Conservation (phyloP, 768 basidiomycete species). For the Daedaleopsis sinensis region DNA sequence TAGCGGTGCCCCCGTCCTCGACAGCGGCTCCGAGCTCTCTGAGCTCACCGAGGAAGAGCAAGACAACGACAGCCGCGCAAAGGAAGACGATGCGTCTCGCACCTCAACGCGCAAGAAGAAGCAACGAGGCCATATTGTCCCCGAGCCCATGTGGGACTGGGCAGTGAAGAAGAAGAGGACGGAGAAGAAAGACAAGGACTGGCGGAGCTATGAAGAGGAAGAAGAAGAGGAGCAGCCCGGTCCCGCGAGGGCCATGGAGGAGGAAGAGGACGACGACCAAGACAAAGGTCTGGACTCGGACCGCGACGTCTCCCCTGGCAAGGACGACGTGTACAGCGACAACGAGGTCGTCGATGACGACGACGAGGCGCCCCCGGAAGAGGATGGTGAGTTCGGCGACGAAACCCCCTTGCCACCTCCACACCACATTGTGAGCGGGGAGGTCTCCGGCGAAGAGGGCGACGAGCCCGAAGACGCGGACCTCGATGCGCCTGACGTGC, state of each 20-base stretch:
- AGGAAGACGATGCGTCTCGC: constrained; percentile 29
- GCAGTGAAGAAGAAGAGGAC: constrained; percentile 51
- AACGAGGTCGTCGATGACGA: constrained; percentile 19
- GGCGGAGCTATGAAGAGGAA: constrained; percentile 40
- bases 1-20: constrained; percentile 45
- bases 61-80: constrained; percentile 43
- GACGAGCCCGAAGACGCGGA: constrained; percentile 34
- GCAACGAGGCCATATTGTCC: constrained; percentile 62
- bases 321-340: constrained; percentile 24
- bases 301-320: constrained; percentile 10
- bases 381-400: constrained; percentile 28
- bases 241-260: constrained; percentile 59
- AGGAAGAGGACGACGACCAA: constrained; percentile 60
- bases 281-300: constrained; percentile 34
- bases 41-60: constrained; percentile 85
- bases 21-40: constrained; percentile 77
- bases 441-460: constrained; percentile 33
- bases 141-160: constrained; percentile 89
- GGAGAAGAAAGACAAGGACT: constrained; percentile 37
- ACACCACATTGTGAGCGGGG: constrained; percentile 23
- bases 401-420: constrained; percentile 15
- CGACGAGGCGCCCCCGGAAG: constrained; percentile 25
- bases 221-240: constrained; percentile 50
- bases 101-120: constrained; percentile 31
- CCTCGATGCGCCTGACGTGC: constrained; percentile 25